Conservation (phyloP, 2,329 filamentous ascomycete species). For the Colletotrichum orchidophilum region DNA sequence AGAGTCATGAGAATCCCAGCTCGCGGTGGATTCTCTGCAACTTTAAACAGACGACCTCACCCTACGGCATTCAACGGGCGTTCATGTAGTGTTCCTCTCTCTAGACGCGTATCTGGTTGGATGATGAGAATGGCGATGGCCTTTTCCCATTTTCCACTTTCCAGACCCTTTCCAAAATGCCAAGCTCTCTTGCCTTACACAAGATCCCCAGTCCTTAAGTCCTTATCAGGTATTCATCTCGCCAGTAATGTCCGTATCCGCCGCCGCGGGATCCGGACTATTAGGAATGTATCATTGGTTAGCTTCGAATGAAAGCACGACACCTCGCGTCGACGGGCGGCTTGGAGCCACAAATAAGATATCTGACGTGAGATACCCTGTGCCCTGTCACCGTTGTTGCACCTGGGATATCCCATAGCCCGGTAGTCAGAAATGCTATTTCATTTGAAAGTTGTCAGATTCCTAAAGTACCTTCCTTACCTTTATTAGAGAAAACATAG, state of each 20-base stretch:
- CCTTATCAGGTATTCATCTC: neutral
- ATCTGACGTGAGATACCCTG: neutral
- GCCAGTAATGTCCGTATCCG: neutral
- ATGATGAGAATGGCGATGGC: neutral
- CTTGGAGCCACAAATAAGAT: too few species aligned
- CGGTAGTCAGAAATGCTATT: neutral
- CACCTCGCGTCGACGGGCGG: neutral
- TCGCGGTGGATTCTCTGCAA: neutral
- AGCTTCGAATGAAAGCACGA: neutral
- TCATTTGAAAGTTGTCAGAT: neutral
- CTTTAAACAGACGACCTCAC: slow-evolving; percentile 17
- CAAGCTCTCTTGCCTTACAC: neutral
- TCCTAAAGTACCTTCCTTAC: too few species aligned
- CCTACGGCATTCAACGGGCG: neutral
- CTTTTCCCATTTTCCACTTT: neutral
- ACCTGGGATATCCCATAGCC: neutral
- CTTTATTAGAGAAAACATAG: neutral
- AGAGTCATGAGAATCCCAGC: neutral
- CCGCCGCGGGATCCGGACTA: neutral
- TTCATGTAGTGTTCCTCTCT: too few species aligned
- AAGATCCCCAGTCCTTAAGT: too few species aligned
- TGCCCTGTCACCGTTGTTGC: neutral
- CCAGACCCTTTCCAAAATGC: neutral
- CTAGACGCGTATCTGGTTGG: neutral
- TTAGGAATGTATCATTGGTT: too few species aligned